Percentiles rank a stretch among this genome's conserved stretches.
phyloP scores from a whole-genome alignment of 805 yeast species.

The Wickerhamomyces xylosicus region DNA sequence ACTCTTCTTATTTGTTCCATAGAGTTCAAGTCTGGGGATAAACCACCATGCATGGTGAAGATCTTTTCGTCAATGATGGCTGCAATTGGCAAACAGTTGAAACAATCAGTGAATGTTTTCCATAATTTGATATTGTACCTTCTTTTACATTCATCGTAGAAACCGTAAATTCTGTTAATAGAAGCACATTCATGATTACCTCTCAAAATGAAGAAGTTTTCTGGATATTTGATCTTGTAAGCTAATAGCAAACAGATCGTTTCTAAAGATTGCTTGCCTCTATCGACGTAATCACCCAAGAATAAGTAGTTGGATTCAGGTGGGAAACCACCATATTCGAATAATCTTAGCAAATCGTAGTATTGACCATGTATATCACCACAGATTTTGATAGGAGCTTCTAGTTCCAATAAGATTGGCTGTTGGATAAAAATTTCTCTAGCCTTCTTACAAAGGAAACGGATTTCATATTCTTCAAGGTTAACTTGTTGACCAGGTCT shows the following conservation, averaged over 20 bases:
- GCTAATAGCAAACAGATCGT: constrained; percentile 91
- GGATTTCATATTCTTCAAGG: constrained; percentile 86
- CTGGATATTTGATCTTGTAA: constrained; percentile 96
- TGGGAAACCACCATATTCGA: constrained; percentile 98
- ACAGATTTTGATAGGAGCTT: constrained; percentile 92
- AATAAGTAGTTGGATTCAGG: constrained; percentile 96
- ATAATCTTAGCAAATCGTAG: constrained; percentile 87
- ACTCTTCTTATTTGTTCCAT: constrained; percentile 99
- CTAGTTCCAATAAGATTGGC: constrained; percentile 89
- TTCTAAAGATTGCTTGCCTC: constrained; percentile 96
- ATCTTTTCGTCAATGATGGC: constrained; percentile 97
- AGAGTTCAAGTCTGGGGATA: constrained; percentile 92
- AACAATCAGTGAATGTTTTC: constrained; percentile 98
- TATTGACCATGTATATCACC: constrained; percentile 99
- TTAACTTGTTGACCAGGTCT: constrained; percentile 97
- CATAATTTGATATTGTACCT: constrained; percentile 96
- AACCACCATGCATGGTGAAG: constrained; percentile 98
- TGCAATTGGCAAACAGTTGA: constrained; percentile 96
- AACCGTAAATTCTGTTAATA: constrained; percentile 94
- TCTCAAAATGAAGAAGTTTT: constrained; percentile 90
- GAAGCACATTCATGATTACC: constrained; percentile 99
- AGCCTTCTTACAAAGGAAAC: constrained; percentile 93
- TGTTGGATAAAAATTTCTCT: constrained; percentile 97
- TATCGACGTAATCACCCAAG: constrained; percentile 95
- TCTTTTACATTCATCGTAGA: constrained; percentile 97